Conservation (phyloP, 1,284 basidiomycete genomes). For the Neolentinus lepideus region DNA sequence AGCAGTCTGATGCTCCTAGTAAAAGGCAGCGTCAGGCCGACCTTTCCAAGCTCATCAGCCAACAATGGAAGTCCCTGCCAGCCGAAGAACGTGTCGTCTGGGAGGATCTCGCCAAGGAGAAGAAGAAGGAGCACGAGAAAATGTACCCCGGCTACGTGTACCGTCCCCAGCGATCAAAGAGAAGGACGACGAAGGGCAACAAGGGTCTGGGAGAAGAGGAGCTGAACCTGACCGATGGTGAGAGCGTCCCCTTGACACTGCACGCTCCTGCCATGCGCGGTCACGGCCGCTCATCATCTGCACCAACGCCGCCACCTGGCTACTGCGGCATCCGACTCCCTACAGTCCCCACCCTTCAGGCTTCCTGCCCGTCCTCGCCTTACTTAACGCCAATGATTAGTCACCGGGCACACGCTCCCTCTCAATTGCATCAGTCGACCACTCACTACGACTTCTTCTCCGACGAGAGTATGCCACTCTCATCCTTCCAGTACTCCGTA, state of each 20-base stretch:
- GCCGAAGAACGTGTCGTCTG: conserved; percentile 56
- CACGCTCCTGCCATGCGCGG: conserved; percentile 23
- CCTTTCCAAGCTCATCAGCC: conserved; percentile 71
- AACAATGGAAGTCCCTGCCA: conserved; percentile 62
- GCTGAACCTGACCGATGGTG: conserved; percentile 33
- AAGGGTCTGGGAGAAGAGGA: conserved; percentile 37
- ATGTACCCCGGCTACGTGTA: conserved; percentile 73
- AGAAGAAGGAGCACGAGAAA: conserved; percentile 51
- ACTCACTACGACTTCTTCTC: conserved; percentile 20
- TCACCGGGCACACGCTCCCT: conserved; percentile 29
- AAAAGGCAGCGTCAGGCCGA: conserved; percentile 51
- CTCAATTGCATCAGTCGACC: conserved; percentile 39
- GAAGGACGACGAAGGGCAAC: conserved; percentile 36
- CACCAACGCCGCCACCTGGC: conserved; percentile 26
- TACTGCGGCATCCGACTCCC: conserved; percentile 58
- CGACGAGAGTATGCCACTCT: conserved; percentile 14
- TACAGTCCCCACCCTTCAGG: conserved; percentile 35
- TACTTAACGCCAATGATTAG: conserved; percentile 40
- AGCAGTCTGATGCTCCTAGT: conserved; percentile 14
- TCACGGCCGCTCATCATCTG: conserved; percentile 22
- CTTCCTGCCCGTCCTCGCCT: conserved; percentile 52
- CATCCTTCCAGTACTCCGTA: conserved; percentile 19
- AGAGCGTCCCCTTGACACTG: conserved; percentile 47
- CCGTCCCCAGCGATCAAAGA: conserved; percentile 55
- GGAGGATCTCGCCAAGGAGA: conserved; percentile 53